A percentile compares a stretch with the other conserved stretches of the same genome.
These are phyloP conservation scores for Hymenotorrendiella dingleyae DNA, from an alignment of 2,329 filamentous ascomycete species.

Conservation along the genomic window DNA sequence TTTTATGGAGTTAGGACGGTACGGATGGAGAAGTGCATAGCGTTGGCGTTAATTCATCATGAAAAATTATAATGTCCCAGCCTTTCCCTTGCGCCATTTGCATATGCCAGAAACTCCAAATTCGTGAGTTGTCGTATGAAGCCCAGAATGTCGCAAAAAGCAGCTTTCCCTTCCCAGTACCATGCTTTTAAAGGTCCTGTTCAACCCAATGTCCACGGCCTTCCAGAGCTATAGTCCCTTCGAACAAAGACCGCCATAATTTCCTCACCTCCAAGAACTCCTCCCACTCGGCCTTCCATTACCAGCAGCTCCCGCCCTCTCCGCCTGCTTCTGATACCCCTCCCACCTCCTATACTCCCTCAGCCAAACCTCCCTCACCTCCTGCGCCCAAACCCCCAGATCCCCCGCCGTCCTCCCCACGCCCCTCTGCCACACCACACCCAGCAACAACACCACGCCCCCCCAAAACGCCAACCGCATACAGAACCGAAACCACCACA, in stretches of 20 bases:
- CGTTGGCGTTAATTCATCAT: conserved; percentile 19
- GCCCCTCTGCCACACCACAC: conserved; percentile 60
- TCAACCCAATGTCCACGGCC: no score
- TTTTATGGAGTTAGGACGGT: background rate
- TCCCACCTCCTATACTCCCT: conserved; percentile 53
- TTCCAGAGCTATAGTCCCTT: no score
- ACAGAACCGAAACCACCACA: conserved; percentile 70
- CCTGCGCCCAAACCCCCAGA: conserved; percentile 41
- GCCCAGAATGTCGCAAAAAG: background rate
- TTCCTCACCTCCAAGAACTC: conserved; percentile 9
- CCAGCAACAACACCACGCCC: conserved; percentile 44
- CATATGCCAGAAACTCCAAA: background rate
- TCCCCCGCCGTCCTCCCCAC: conserved; percentile 60
- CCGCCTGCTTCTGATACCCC: conserved; percentile 27
- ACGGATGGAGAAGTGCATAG: conserved; percentile 16
- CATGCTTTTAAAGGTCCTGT: no score
- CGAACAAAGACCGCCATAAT: no score
- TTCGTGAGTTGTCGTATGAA: conserved; percentile 11
- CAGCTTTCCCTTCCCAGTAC: background rate
- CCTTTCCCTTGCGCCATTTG: background rate
- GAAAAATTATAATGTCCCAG: background rate
- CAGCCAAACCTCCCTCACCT: conserved; percentile 49
- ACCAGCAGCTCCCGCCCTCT: conserved; percentile 1
- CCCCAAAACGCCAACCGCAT: conserved; percentile 61
- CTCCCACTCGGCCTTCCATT: conserved; percentile 21